Base-by-base conservation (phyloP, 768 basidiomycete genomes). In the Mycena rebaudengoi region DNA sequence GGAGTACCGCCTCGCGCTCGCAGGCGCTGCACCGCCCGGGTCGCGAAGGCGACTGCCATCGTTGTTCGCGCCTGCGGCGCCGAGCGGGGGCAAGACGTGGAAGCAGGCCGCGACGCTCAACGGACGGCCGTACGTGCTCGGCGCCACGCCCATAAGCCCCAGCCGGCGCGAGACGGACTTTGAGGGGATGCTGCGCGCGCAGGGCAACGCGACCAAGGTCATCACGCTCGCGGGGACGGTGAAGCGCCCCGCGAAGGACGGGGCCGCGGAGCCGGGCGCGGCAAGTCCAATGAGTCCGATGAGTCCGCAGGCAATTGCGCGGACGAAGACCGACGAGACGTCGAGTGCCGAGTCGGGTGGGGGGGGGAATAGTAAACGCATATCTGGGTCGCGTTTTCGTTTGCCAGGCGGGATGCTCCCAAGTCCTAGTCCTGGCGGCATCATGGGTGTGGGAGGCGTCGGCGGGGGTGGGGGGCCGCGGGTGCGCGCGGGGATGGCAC, bases 101-200 rank as follows among this genome's bases (percentile, higher is more conserved):
- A 94, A 93, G 73, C 91, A 86, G 50, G 91, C 91, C n/a, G 70
- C 87, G n/a, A 92, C 91, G 25, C 81, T 93, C 41, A 93, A 94
- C 62, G 91, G 91, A 0, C 86, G 89, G 4, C 91, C 91, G 12
- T 93, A 92, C 68, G 85, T 89, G 70, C 86, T 76, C 70, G 91
- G 73, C 75, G 65, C 82, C 69, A 75, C 86, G 77, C 51, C 83
- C 79, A 14, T 79, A 83, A 48, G 85, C 88, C 40, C 93, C 92
- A 74, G 85, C 44, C 54, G 25, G 4, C 55, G 56, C 30, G 53
- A 56, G 29, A 40, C 88, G 49, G 93, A 95, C 70, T 94, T 95
- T 65, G 93, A 95, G 70, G 87, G 88, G 13, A 81, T 95, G 50
- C 75, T 95, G 28, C 83, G 86, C 29, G 86, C 83, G 10, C 83